phyloP scores from a whole-genome alignment of 805 yeast species.

The Maudiozyma saulgeensis region DNA sequence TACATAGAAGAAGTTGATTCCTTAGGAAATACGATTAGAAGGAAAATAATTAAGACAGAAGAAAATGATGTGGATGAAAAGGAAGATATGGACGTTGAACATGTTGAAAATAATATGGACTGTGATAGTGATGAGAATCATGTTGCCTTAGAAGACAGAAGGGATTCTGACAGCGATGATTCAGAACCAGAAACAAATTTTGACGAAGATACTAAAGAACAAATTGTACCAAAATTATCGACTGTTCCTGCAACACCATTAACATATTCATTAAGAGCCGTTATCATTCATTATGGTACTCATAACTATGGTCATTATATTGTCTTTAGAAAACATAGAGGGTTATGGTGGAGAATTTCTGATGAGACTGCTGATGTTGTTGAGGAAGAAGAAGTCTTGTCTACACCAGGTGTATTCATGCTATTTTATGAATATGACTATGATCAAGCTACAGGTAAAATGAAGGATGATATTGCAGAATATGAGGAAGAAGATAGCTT shows the following conservation, averaged over 20 bases:
- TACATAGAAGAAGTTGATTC: slow-evolving; percentile 24
- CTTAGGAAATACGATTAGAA: slow-evolving; percentile 25
- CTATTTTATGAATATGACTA: slow-evolving; percentile 66
- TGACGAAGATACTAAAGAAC: slow-evolving; percentile 8
- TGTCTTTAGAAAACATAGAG: slow-evolving; percentile 71
- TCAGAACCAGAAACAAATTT: slow-evolving; percentile 7
- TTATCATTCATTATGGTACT: slow-evolving; percentile 87
- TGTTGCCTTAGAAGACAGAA: slow-evolving; percentile 3
- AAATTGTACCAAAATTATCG: slow-evolving; percentile 7
- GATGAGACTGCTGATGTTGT: slow-evolving; percentile 82
- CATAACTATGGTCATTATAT: slow-evolving; percentile 97
- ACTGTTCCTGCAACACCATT: slow-evolving; percentile 34
- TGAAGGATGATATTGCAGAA: slow-evolving; percentile 22
- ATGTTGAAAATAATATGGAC: slow-evolving; percentile 7
- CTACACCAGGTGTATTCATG: slow-evolving; percentile 86
- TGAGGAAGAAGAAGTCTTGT: slow-evolving; percentile 68
- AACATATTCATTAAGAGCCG: slow-evolving; percentile 68
- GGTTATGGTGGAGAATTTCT: slow-evolving; percentile 91
- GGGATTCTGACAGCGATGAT: slow-evolving; percentile 2
- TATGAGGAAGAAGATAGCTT: slow-evolving; percentile 6
- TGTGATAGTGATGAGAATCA: slow-evolving; percentile 8
- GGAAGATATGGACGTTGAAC: slow-evolving; percentile 8
- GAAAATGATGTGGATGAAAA: slow-evolving; percentile 2
- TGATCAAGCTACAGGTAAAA: slow-evolving; percentile 24
- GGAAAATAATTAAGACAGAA: slow-evolving; percentile 8